Base-by-base conservation (phyloP, 208 protist genomes). In the Porcisia hertigi region DNA sequence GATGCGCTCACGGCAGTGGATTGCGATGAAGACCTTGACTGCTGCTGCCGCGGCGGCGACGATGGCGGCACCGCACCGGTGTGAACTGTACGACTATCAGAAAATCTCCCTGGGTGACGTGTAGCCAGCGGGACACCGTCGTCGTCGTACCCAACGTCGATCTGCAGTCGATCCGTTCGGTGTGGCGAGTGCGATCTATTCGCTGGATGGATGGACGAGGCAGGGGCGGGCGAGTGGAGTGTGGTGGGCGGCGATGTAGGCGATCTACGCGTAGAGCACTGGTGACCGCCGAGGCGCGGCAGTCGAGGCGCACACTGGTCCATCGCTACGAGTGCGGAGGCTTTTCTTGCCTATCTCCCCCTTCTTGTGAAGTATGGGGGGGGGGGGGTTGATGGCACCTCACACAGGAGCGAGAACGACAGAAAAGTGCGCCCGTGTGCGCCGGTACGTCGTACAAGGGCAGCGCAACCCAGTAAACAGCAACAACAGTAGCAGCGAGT, bases 61-160 rank as follows among this genome's bases (percentile, higher is more conserved):
- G 30, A 30, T 30, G 30, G 30, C 30, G 53, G 9, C 18, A 55
- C 70, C 53, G 76, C 23, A 47, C 60, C 30, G 20, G 47, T 30
- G 62, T 63, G 60, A 64, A 52, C 20, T 65, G 76, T 25, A 66
- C 39, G 25, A 23, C 23, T 23, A 25, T 7, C 23, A 30, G 58
- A 63, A n/a, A 66, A 43, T 34, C 23, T 66, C 55, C 71, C 36
- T 39, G 71, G 39, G 71, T n/a, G 23, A 2, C 49, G 23, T 6
- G 71, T 65, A 20, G 77, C 72, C 25, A 58, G 36, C 1, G 77
- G 72, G 59, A 82, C 16, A 52, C 67, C 76, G 67, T 74, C 58
- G 41, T 75, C 43, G 39, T 77, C 77, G 55, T 71, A 82, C 30
- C 72, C 77, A 34, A 74, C 77, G 39, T 82, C 77, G 47, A 82